Conservation (phyloP, 2,329 filamentous ascomycete genomes). For the Aspergillus udagawae region DNA sequence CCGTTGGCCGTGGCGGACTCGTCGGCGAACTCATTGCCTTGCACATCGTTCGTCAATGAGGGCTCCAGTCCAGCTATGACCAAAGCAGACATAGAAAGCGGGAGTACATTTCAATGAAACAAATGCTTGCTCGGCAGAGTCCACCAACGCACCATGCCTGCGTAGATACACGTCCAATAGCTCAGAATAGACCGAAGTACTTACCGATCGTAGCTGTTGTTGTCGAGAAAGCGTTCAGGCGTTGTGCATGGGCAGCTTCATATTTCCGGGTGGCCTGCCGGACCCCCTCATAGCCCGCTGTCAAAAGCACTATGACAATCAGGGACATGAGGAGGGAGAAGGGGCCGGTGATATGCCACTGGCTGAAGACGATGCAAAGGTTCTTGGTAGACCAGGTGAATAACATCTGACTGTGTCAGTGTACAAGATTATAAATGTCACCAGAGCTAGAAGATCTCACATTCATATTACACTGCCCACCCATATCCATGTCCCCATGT, state of each 20-base stretch:
- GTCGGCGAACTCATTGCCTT: slow-evolving; percentile 35
- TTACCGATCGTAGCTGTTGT: slow-evolving; percentile 24
- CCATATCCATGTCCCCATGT: slow-evolving; percentile 57
- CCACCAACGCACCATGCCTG: slow-evolving; percentile 10
- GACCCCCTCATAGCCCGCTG: slow-evolving; percentile 89
- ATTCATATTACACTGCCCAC: slow-evolving; percentile 81
- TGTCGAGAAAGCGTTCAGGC: slow-evolving; percentile 42
- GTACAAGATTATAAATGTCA: background rate
- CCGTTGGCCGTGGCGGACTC: slow-evolving; percentile 23
- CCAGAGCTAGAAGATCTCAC: slow-evolving; percentile 47
- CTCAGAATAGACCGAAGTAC: slow-evolving; percentile 3
- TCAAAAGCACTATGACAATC: slow-evolving; percentile 73
- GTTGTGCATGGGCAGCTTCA: slow-evolving; percentile 55
- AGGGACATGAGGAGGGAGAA: slow-evolving; percentile 76
- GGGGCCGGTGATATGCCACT: slow-evolving; percentile 79
- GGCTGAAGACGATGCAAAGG: slow-evolving; percentile 91
- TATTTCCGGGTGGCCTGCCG: slow-evolving; percentile 73
- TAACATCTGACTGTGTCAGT: slow-evolving; percentile 66
- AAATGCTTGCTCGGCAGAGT: slow-evolving; percentile 4
- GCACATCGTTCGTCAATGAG: slow-evolving; percentile 17
- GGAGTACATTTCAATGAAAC: background rate
- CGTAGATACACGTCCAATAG: background rate
- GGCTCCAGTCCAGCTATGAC: slow-evolving; percentile 19
- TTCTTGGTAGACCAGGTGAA: slow-evolving; percentile 94
- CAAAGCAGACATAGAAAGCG: background rate